phyloP scores from a whole-genome alignment of 495 filamentous ascomycete genomes.

The Recurvomyces mirabilis region DNA sequence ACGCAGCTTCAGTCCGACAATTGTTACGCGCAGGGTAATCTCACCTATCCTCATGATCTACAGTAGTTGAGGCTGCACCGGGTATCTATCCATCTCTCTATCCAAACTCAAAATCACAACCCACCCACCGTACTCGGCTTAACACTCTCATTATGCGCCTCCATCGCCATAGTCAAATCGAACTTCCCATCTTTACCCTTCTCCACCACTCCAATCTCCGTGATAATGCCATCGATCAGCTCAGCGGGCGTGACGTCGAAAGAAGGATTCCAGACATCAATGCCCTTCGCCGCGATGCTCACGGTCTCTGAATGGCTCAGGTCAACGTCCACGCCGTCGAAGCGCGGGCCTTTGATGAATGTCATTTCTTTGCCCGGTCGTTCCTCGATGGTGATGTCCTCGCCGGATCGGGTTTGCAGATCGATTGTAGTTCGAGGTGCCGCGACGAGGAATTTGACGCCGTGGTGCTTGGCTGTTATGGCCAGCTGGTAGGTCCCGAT shows the following conservation, averaged over 20 bases:
- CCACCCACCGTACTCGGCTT: constrained; percentile 23
- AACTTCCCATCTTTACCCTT: constrained; percentile 66
- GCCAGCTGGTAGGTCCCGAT: constrained; percentile 92
- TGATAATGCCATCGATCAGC: constrained; percentile 88
- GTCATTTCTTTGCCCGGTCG: constrained; percentile 68
- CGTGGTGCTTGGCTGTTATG: constrained; percentile 73
- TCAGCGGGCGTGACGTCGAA: constrained; percentile 86
- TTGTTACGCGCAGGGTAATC: no score
- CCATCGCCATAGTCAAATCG: constrained; percentile 50
- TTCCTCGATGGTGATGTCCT: constrained; percentile 78
- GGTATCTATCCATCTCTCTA: no score
- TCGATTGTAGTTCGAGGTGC: constrained; percentile 93
- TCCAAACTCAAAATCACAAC: no score
- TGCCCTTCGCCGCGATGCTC: constrained; percentile 67
- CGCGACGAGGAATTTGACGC: constrained; percentile 87
- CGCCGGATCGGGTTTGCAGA: constrained; percentile 60
- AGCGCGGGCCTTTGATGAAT: constrained; percentile 58
- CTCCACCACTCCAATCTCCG: constrained; percentile 78
- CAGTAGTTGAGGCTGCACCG: no score
- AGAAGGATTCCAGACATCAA: constrained; percentile 87
- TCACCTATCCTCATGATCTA: no score
- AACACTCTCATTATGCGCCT: constrained; percentile 19
- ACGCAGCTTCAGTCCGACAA: no score
- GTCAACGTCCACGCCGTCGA: constrained; percentile 36
- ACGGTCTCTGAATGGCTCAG: constrained; percentile 50